These are phyloP conservation scores for Trichophyton rubrum DNA, from an alignment of 2,329 filamentous ascomycete genomes.

Conservation along the genomic window DNA sequence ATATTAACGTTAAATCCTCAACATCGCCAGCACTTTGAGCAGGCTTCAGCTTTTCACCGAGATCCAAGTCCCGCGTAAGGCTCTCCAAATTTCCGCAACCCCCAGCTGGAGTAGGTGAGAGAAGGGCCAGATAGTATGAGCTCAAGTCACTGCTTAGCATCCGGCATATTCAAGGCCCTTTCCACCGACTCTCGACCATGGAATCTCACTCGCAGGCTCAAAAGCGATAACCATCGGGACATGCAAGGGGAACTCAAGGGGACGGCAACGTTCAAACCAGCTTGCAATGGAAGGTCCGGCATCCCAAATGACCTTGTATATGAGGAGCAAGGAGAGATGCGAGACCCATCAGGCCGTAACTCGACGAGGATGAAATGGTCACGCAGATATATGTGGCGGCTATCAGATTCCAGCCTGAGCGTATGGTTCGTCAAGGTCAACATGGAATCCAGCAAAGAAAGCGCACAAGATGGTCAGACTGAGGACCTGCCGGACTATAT, in stretches of 20 bases:
- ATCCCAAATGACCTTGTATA: constrained; percentile 24
- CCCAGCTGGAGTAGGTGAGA: neutral
- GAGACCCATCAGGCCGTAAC: constrained; percentile 15
- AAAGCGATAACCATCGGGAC: constrained; percentile 30
- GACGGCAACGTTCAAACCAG: constrained; percentile 27
- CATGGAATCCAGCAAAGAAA: neutral
- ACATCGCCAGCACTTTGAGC: too few relatives aligned
- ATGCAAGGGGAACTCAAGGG: constrained; percentile 32
- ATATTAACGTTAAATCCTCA: too few relatives aligned
- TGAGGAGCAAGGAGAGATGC: constrained; percentile 32
- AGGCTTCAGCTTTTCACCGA: too few relatives aligned
- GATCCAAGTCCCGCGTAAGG: too few relatives aligned
- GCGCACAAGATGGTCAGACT: constrained; percentile 1
- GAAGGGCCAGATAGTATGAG: neutral
- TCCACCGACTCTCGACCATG: constrained; percentile 20
- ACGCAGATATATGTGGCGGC: constrained; percentile 36
- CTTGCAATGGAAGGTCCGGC: constrained; percentile 7
- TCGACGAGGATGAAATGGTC: constrained; percentile 24
- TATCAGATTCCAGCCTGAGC: constrained; percentile 22
- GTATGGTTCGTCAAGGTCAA: constrained; percentile 35
- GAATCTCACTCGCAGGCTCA: constrained; percentile 28
- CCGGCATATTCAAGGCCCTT: constrained; percentile 22
- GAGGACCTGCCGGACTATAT: constrained; percentile 29
- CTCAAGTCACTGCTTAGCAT: constrained; percentile 7
- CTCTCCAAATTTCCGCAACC: neutral